A percentile compares a stretch with the other conserved stretches of the same genome.
These are phyloP conservation scores for Fusarium verrucosum DNA, from an alignment of 2,329 filamentous ascomycete species.

Conservation along the genomic window DNA sequence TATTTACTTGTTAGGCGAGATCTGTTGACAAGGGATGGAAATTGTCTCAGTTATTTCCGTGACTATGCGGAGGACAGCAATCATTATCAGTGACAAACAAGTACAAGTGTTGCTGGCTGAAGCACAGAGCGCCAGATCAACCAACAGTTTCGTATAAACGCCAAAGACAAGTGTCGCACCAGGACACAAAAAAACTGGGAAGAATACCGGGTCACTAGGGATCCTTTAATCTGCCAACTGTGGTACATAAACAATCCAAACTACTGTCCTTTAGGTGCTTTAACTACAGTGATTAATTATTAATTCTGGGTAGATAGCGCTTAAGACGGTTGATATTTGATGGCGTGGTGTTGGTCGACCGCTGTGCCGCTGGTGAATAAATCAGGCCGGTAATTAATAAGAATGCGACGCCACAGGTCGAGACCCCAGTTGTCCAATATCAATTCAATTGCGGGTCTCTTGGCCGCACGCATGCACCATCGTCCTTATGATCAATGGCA, in stretches of 20 bases:
- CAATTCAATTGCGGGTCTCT: not conserved
- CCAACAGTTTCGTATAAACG: constrained; percentile 16
- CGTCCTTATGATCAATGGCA: constrained; percentile 10
- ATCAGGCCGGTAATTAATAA: constrained; percentile 5
- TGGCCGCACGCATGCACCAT: not conserved
- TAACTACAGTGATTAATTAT: not conserved
- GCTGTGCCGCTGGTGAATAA: constrained; percentile 24
- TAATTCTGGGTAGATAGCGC: not conserved
- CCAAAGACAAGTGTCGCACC: constrained; percentile 25
- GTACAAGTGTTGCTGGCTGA: no score
- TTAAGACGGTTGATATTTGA: not conserved
- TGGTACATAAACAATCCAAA: not conserved
- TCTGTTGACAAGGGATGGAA: not conserved
- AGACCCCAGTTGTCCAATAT: not conserved
- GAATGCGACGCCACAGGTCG: not conserved
- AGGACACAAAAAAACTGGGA: constrained; percentile 17
- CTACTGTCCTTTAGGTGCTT: not conserved
- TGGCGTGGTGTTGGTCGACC: constrained; percentile 2
- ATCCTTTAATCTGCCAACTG: constrained; percentile 31
- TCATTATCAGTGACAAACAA: no score
- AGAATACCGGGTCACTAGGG: constrained; percentile 23
- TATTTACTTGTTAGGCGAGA: not conserved
- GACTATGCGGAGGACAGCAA: not conserved
- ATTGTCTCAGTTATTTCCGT: not conserved
- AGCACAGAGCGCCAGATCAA: constrained; percentile 18